A percentile compares a stretch with the other conserved stretches of the same genome.
Conservation (phyloP, 352 stramenopile species). For the Globisporangium apiculatum region DNA sequence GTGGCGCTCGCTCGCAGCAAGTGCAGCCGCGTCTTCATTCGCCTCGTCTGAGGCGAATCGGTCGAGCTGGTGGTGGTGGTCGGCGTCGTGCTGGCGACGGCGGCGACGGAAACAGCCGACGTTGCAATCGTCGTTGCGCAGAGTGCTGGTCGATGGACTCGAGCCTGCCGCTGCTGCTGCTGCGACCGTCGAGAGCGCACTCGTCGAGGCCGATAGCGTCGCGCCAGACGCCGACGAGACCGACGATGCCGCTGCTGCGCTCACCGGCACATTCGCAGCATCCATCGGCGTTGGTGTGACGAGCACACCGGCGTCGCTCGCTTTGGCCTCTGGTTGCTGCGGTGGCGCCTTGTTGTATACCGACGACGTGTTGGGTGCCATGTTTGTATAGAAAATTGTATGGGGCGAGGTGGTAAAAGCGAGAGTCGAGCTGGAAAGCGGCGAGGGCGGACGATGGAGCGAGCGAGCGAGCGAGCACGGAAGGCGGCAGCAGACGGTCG, state of each 20-base stretch:
- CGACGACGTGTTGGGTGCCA: slow-evolving; percentile 53
- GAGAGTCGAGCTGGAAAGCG: too few species aligned
- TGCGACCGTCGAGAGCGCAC: neutral
- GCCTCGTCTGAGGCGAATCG: neutral
- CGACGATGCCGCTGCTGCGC: slow-evolving; percentile 10
- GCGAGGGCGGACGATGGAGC: neutral
- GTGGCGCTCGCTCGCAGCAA: slow-evolving; percentile 1
- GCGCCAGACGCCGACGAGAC: slow-evolving; percentile 1
- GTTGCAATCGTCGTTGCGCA: slow-evolving; percentile 20
- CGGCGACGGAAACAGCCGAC: neutral
- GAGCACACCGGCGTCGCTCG: slow-evolving; percentile 17
- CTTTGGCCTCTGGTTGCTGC: slow-evolving; percentile 21
- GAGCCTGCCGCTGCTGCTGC: neutral
- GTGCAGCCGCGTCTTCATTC: slow-evolving; percentile 9
- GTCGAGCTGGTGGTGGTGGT: neutral
- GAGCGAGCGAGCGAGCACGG: neutral
- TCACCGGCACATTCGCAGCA: slow-evolving; percentile 13
- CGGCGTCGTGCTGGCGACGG: neutral
- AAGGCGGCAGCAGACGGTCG: neutral
- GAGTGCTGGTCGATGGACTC: neutral
- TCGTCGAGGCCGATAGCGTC: neutral
- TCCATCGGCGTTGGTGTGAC: slow-evolving; percentile 28
- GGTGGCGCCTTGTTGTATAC: slow-evolving; percentile 49
- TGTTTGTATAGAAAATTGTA: slow-evolving; percentile 5
- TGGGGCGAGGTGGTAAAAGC: neutral